phyloP scores from a whole-genome alignment of 768 basidiomycete species.

The Suillus lakei region DNA sequence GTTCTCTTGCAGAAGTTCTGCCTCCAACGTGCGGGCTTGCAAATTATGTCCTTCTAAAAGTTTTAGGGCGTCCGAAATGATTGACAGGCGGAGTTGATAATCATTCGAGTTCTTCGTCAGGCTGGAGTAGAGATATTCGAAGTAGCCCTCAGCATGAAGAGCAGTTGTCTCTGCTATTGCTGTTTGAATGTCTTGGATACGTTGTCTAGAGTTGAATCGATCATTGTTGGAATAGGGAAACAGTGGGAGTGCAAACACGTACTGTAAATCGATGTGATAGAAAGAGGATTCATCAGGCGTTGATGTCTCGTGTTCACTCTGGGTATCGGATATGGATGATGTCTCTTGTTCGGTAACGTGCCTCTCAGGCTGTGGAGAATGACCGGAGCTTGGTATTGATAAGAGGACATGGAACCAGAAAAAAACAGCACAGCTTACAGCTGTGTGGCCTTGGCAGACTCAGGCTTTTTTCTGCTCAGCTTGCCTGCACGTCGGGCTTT shows the following conservation, averaged over 20 bases:
- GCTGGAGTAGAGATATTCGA: constrained; percentile 1
- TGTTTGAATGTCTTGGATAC: not conserved
- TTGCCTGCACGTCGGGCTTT: not conserved
- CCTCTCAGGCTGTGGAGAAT: not conserved
- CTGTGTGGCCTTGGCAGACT: not conserved
- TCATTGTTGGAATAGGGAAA: not conserved
- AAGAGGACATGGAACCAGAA: not conserved
- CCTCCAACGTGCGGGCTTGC: constrained; percentile 1
- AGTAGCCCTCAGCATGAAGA: not conserved
- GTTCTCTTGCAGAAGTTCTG: not conserved
- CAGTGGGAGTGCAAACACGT: not conserved
- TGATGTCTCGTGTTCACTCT: not conserved
- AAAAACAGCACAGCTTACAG: not conserved
- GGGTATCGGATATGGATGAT: not conserved
- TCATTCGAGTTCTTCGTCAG: not conserved
- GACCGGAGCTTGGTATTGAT: not conserved
- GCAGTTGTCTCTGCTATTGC: not conserved
- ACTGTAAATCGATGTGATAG: not conserved
- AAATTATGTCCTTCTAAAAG: constrained; percentile 3
- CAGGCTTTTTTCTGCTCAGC: not conserved
- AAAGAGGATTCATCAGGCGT: not conserved
- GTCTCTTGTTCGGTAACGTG: not conserved
- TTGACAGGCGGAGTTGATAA: not conserved
- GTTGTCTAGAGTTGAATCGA: not conserved
- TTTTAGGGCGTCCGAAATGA: constrained; percentile 8